Base-by-base conservation (phyloP, 108 stramenopile genomes). In the Conticribra guillardii region DNA sequence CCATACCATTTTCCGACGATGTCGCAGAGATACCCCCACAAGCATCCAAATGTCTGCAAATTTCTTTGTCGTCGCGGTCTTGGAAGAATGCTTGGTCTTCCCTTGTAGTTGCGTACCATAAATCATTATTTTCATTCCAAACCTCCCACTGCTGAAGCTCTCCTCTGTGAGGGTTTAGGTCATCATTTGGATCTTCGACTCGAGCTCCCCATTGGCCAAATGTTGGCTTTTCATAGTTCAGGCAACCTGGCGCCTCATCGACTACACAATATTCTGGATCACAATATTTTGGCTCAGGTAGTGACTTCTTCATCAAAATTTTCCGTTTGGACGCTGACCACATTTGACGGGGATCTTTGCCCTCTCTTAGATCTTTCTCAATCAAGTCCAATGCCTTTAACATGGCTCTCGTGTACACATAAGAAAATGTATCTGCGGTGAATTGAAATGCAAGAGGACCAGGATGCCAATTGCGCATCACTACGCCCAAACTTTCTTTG, bases 391-490 rank as follows among this genome's bases (percentile, higher is more conserved):
- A 60, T 11, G 83, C 83, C 14, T 32, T 2, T 16, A 84, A 45
- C 21, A 79, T 73, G 24, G 80, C 80, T 30, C 68, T 55, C 14
- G 83, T 66, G 57, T 84, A 84, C 3, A 64, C 58, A 19, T 81
- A 81, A 30, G 78, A 29, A 41, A 81, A 81, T 16, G 80, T 66
- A 67, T 84, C 83, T 1, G 83, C 56, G 0, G 73, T 26, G n/a
- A 70, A 46, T 44, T 84, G 80, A 63, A 84, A 84, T 0, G 63
- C 83, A 2, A 84, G 52, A 23, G 80, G 80, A 14, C 80, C 59
- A 34, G 56, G 68, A 48, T 76, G 74, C 79, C 83, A 84, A 55
- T 84, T 84, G 15, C 83, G 37, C 56, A 84, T 34, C 3, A 81
- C 65, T 1, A 78, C 76, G 0, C 83, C 83, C 2, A 84, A 48